Base-by-base conservation (phyloP, 805 yeast species). In the Kluyveromyces starmeri region DNA sequence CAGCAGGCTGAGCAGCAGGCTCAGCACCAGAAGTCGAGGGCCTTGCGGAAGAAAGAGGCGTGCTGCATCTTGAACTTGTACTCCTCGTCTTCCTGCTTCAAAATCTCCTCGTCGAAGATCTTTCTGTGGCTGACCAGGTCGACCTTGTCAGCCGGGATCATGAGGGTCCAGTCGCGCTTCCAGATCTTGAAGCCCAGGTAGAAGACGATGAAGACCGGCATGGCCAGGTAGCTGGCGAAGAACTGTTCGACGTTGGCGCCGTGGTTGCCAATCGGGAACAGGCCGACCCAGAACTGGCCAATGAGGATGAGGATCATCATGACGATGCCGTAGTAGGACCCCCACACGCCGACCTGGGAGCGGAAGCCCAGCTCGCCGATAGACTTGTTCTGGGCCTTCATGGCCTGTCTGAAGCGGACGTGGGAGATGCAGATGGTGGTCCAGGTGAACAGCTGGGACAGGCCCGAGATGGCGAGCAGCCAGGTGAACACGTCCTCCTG, bases 241-340 rank as follows among this genome's bases (percentile, higher is more conserved):
- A 70, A 70, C 15, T 41, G 49, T 27, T 53, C 48, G 6, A 74
- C 79, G 30, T 57, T 53, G 25, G 64, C 47, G 15, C 42, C 45
- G 11, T 25, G 34, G 24, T 38, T 46, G 12, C 53, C 57, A 34
- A 78, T 55, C 32, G 84, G 82, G 50, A 65, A 75, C 34, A 76
- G 54, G 7, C 82, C 78, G 32, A 76, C 70, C 78, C 81, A 77
- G 53, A 77, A 74, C 50, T 75, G 82, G 3, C 76, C 79, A 34
- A 69, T 55, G 17, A 76, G 47, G 20, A 76, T 67, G 37, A 75
- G 60, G 8, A 61, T 35, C 51, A 75, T 70, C 43, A 78, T 55
- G 9, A 62, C 33, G 10, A 70, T 51, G 5, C 75, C 78, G 48
- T 65, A 67, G 46, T 58, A 65, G 1, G 80, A 74, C 9, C 79